Percentiles rank a stretch among this genome's conserved stretches.
These are phyloP conservation scores for Saccharomyces hybrid DNA, from an alignment of 1,139 yeast species.

Conservation along the genomic window DNA sequence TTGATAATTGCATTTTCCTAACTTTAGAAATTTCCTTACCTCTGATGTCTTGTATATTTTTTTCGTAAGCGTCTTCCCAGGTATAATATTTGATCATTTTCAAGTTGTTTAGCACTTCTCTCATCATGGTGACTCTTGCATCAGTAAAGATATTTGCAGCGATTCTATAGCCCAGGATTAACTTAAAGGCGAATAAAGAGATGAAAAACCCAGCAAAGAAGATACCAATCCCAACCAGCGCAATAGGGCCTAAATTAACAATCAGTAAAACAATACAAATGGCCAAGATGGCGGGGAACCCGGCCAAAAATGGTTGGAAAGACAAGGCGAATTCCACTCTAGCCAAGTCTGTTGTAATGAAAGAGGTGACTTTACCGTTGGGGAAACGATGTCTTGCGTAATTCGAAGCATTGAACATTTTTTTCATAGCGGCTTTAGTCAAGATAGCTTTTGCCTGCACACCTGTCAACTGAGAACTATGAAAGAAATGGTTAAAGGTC, in stretches of 20 bases:
- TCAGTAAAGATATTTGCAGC: slow-evolving; percentile 45
- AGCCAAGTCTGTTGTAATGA: slow-evolving; percentile 73
- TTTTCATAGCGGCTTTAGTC: slow-evolving; percentile 58
- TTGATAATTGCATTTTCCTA: slow-evolving; percentile 44
- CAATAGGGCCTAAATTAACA: slow-evolving; percentile 64
- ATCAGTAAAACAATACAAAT: slow-evolving; percentile 58
- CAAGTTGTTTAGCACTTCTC: slow-evolving; percentile 46
- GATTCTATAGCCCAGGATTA: slow-evolving; percentile 39
- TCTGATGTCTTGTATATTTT: slow-evolving; percentile 40
- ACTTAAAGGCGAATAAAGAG: slow-evolving; percentile 34
- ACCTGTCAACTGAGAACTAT: slow-evolving; percentile 56
- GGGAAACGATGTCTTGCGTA: slow-evolving; percentile 54
- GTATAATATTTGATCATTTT: slow-evolving; percentile 49
- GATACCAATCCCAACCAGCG: slow-evolving; percentile 60
- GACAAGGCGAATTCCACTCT: slow-evolving; percentile 71
- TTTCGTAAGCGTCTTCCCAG: slow-evolving; percentile 55
- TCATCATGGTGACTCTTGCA: slow-evolving; percentile 42
- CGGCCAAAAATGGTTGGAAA: slow-evolving; percentile 58
- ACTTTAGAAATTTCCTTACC: slow-evolving; percentile 41
- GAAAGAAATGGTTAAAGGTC: slow-evolving; percentile 56
- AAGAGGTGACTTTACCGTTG: slow-evolving; percentile 60
- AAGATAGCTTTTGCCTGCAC: slow-evolving; percentile 60
- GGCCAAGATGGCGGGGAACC: slow-evolving; percentile 55
- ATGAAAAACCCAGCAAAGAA: slow-evolving; percentile 34
- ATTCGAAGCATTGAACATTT: slow-evolving; percentile 57